Conservation (phyloP, 1,284 basidiomycete genomes). For the Austropuccinia psidii region DNA sequence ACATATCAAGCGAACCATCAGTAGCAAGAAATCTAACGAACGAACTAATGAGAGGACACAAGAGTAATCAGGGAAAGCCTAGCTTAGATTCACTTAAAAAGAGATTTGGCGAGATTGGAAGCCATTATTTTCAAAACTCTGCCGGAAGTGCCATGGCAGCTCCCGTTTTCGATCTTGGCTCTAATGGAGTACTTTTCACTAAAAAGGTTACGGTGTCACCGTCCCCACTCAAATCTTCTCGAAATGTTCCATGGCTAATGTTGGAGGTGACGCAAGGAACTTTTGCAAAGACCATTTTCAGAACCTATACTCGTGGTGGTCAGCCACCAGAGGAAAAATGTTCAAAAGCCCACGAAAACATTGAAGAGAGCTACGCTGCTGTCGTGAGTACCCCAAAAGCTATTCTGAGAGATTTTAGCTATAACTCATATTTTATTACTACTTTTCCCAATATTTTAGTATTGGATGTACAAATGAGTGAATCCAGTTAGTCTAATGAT, state of each 20-base stretch:
- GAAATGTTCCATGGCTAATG: constrained; percentile 10
- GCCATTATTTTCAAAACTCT: background rate
- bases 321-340: background rate
- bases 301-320: background rate
- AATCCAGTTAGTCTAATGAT: too few relatives aligned
- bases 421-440: too few relatives aligned
- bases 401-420: too few relatives aligned
- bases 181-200: background rate
- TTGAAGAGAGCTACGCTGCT: too few relatives aligned
- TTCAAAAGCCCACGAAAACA: too few relatives aligned
- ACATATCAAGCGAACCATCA: background rate
- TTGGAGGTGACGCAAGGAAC: background rate
- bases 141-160: background rate
- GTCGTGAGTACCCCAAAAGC: too few relatives aligned
- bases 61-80: background rate
- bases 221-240: background rate
- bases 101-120: too few relatives aligned
- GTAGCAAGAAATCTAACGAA: background rate
- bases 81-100: background rate
- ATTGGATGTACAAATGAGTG: too few relatives aligned
- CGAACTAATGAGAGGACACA: background rate
- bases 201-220: background rate
- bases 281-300: constrained; percentile 1
- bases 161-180: background rate
- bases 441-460: too few relatives aligned